Evolutionary conservation across 805 yeast genomes (phyloP).

Genomic region (Kluyveromyces starmeri): DNA sequence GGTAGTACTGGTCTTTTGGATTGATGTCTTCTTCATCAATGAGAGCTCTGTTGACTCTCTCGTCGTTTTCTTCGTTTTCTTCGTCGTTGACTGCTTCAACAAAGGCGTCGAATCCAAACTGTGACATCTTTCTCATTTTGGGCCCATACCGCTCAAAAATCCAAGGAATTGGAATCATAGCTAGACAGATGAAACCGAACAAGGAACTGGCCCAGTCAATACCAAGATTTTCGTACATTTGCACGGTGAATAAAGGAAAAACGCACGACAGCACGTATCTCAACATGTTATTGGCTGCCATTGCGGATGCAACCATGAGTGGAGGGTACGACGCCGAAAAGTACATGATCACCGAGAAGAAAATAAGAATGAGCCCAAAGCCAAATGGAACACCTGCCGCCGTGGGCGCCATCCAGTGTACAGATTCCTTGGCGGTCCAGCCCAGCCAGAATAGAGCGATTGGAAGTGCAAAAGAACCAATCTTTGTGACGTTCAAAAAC

Average conservation of each 20-base stretch:
- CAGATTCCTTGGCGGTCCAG: conserved; percentile 53
- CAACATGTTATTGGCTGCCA: conserved; percentile 78
- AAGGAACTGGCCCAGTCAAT: conserved; percentile 75
- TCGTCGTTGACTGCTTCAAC: conserved; percentile 34
- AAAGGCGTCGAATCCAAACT: conserved; percentile 50
- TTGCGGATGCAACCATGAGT: conserved; percentile 69
- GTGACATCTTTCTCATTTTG: conserved; percentile 44
- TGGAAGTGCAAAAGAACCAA: conserved; percentile 62
- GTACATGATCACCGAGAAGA: conserved; percentile 61
- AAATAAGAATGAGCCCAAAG: conserved; percentile 60
- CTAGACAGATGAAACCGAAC: conserved; percentile 55
- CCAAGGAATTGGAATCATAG: conserved; percentile 71
- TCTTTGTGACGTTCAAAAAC: conserved; percentile 49
- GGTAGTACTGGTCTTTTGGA: background rate
- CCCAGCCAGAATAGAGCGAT: conserved; percentile 72
- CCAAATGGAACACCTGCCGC: conserved; percentile 76
- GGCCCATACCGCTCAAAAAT: conserved; percentile 53
- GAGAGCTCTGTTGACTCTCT: background rate
- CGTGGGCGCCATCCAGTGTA: conserved; percentile 73
- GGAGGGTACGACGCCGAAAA: conserved; percentile 70
- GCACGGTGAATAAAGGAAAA: conserved; percentile 78
- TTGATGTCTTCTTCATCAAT: background rate
- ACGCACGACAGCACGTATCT: conserved; percentile 70
- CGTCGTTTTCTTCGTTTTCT: conserved; percentile 5
- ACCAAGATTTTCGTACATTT: conserved; percentile 66